Evolutionary conservation across 2,329 filamentous ascomycete species (phyloP), one percentile per base, ranked within the genome.

Genomic region (Exophiala sp.): DNA sequence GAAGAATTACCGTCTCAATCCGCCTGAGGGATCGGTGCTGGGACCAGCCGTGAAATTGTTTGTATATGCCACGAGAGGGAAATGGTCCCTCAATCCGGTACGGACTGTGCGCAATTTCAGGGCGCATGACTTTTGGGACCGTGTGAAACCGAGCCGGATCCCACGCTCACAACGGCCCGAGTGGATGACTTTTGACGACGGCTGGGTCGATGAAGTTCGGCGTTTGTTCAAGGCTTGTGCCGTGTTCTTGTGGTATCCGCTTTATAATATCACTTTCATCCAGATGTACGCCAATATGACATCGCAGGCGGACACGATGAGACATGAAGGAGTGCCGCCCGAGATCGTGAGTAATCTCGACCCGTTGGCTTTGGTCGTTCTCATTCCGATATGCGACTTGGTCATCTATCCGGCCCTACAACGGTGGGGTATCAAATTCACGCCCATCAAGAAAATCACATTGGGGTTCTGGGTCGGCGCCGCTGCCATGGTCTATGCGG

Each of bases 121-220:
- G 56, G 73, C 76, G 48, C 74, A 75, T 5, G 74, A 75, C 12
- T 79, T 88, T 71, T 90, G 86, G 83, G 82, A 89, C 21, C 66
- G 75, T 3, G 82, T 83, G 55, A 88, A 88, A 72, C 87, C 87
- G 2, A 87, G 82, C 65, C 73, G 75, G 20, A 75, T 89, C 5
- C 72, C 78, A 8, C 72, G 78, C 35, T 68, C 68, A 1, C 67
- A 76, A 57, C 83, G 83, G 49, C 87, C 87, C 0, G 40, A 47
- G 0, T 91, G 87, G 86, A 91, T 91, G 85, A 87, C 83, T 0
- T 91, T 91, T 62, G 88, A 92, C 58, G 88, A 92, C 62, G 81
- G 82, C 47, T 92, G 87, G 87, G 88, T 92, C 29, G 87, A 90
- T 66, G 86, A 91, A 66, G 83, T 91, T 44, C 77, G 78, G 46